These are phyloP conservation scores for Salix arbutifolia DNA, from an alignment of 345 rosid species.

Conservation along the genomic window DNA sequence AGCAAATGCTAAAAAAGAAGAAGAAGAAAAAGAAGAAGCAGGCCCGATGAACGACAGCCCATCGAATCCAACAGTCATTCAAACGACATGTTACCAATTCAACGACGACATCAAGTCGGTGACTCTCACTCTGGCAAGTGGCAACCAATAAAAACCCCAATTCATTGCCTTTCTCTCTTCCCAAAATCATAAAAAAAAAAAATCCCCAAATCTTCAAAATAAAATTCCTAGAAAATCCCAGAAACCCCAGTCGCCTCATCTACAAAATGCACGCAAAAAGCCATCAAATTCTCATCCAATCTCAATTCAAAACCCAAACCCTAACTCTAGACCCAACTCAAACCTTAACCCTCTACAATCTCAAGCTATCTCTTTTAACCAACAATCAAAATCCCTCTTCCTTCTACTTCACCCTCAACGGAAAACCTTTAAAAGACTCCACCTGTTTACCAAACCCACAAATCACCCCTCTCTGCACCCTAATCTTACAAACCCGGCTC, in stretches of 20 bases:
- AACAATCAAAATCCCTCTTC: conserved; percentile 24
- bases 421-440: conserved; percentile 48
- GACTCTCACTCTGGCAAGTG: neutral
- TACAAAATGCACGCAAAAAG: conserved; percentile 8
- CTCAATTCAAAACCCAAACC: conserved; percentile 27
- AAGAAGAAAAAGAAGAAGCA: neutral
- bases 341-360: conserved; percentile 36
- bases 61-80: neutral
- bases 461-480: conserved; percentile 54
- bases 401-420: conserved; percentile 55
- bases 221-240: neutral
- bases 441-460: conserved; percentile 36
- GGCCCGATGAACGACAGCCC: neutral
- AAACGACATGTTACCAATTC: neutral
- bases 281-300: conserved; percentile 42
- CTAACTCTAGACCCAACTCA: conserved; percentile 41
- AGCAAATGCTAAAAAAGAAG: neutral
- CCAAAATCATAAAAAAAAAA: neutral
- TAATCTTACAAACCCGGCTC: conserved; percentile 50
- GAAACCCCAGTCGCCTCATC: neutral
- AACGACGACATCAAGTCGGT: neutral
- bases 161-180: neutral
- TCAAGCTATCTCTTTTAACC: conserved; percentile 43
- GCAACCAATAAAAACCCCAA: neutral
- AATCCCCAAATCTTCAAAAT: neutral